Conservation (phyloP, 1,284 basidiomycete species). For the Ceratobasidium sp. region DNA sequence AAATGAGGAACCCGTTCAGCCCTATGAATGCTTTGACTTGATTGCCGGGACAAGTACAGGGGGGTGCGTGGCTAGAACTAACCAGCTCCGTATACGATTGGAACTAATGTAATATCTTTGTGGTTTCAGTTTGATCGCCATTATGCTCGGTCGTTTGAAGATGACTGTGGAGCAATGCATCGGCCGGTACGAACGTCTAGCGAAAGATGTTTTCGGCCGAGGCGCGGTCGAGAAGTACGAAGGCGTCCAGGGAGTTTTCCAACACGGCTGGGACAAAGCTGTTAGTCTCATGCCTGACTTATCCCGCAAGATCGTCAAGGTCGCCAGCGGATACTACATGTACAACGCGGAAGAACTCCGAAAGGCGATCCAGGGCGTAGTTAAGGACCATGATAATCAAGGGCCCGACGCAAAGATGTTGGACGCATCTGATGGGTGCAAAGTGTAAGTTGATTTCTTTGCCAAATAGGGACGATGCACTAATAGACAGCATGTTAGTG, state of each 20-base stretch:
- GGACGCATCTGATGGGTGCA: background rate
- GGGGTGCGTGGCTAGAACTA: slow-evolving; percentile 10
- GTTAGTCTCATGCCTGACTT: too few relatives aligned
- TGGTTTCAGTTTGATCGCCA: slow-evolving; percentile 55
- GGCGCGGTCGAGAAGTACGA: too few relatives aligned
- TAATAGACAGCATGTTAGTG: background rate
- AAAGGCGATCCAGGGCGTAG: slow-evolving; percentile 51
- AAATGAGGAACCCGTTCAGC: too few relatives aligned
- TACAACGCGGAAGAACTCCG: slow-evolving; percentile 50
- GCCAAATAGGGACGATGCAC: background rate
- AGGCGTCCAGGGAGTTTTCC: slow-evolving; percentile 23
- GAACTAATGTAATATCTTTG: background rate
- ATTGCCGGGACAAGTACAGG: slow-evolving; percentile 38
- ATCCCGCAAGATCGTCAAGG: background rate
- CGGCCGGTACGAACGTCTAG: slow-evolving; percentile 53
- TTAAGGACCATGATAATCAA: slow-evolving; percentile 27
- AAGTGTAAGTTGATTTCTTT: background rate
- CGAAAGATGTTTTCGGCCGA: slow-evolving; percentile 54
- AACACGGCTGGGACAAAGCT: background rate
- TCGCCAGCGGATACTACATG: background rate
- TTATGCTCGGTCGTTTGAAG: slow-evolving; percentile 59
- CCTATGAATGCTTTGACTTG: slow-evolving; percentile 13
- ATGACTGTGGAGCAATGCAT: slow-evolving; percentile 58
- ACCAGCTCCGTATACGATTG: background rate
- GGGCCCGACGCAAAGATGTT: slow-evolving; percentile 38